phyloP scores from a whole-genome alignment of 148 eudicot genomes.

The Polygonum maritimum region DNA sequence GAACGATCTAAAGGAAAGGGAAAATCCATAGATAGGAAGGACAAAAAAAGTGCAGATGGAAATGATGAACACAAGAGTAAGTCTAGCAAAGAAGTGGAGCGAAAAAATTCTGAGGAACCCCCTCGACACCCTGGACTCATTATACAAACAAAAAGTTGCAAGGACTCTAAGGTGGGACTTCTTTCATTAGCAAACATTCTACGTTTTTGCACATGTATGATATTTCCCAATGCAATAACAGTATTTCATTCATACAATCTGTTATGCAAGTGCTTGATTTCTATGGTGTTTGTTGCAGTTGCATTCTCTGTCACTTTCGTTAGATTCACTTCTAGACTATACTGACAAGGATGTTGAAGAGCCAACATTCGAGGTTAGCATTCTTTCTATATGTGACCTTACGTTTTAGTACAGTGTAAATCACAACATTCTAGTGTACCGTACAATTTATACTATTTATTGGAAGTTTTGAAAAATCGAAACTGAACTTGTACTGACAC shows the following conservation, averaged over 20 bases:
- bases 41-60: conserved; percentile 43
- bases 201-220: not conserved
- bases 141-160: conserved; percentile 57
- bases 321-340: conserved; percentile 90
- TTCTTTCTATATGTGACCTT: not conserved
- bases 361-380: conserved; percentile 78
- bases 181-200: not conserved
- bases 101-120: conserved; percentile 66
- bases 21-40: conserved; percentile 41
- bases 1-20: conserved; percentile 44
- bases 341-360: conserved; percentile 81
- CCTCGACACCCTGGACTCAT: conserved; percentile 82
- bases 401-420: not conserved
- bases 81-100: conserved; percentile 43
- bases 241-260: not conserved
- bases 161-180: conserved; percentile 48
- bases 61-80: conserved; percentile 50
- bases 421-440: not conserved
- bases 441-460: not conserved
- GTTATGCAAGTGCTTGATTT: not conserved
- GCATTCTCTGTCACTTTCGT: conserved; percentile 73
- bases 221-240: not conserved
- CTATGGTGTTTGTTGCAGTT: conserved; percentile 39
- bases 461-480: not conserved
- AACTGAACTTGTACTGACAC: not conserved